These are phyloP conservation scores for Boletales sp. DNA, from an alignment of 768 basidiomycete species.

Conservation along the genomic window DNA sequence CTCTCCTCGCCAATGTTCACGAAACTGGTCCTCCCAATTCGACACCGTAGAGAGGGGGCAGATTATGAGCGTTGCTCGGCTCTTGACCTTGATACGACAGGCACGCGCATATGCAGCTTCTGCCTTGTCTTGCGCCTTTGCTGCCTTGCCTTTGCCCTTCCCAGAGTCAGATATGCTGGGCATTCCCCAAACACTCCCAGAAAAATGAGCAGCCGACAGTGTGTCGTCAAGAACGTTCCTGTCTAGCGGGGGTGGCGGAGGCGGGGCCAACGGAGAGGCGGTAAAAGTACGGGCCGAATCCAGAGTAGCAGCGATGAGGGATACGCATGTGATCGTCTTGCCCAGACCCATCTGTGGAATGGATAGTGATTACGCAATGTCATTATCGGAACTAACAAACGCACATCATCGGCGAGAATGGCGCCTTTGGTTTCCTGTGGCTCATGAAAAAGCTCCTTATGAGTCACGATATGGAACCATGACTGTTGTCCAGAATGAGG, in stretches of 20 bases:
- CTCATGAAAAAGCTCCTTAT: constrained; percentile 63
- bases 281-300: constrained; percentile 65
- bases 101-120: constrained; percentile 68
- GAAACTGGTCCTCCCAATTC: constrained; percentile 99
- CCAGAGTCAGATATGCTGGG: constrained; percentile 44
- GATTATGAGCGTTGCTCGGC: constrained; percentile 91
- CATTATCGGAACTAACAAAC: constrained; percentile 28
- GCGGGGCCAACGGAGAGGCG: constrained; percentile 43
- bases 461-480: constrained; percentile 86
- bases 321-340: constrained; percentile 94
- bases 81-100: constrained; percentile 76
- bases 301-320: constrained; percentile 87
- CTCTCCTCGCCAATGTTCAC: constrained; percentile 92
- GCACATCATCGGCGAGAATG: constrained; percentile 95
- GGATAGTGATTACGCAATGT: constrained; percentile 11
- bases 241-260: constrained; percentile 41
- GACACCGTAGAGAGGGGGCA: constrained; percentile 96
- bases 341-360: constrained; percentile 88
- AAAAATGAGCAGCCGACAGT: constrained; percentile 57
- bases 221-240: constrained; percentile 26
- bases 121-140: constrained; percentile 63
- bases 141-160: constrained; percentile 66
- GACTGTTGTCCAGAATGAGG: constrained; percentile 41
- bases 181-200: constrained; percentile 84
- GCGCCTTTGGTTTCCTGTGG: constrained; percentile 80